Percentiles rank a stretch among this genome's conserved stretches.
These are phyloP conservation scores for Sonneratia alba DNA, from an alignment of 345 rosid species.

Conservation along the genomic window DNA sequence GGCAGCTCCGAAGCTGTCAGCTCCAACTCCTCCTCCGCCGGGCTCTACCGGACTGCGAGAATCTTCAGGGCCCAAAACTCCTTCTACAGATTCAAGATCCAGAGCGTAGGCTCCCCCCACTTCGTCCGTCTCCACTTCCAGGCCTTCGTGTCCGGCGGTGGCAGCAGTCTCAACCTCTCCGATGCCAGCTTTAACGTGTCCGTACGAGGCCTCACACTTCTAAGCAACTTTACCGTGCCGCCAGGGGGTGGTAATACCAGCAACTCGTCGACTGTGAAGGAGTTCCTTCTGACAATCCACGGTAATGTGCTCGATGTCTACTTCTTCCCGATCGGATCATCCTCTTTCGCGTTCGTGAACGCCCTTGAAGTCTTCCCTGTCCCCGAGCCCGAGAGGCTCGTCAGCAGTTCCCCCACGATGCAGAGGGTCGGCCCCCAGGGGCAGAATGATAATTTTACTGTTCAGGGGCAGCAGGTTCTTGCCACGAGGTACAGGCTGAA, in stretches of 20 bases:
- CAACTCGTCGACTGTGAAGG: conserved; percentile 19
- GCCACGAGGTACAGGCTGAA: conserved; percentile 28
- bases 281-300: conserved; percentile 30
- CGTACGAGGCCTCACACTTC: conserved; percentile 19
- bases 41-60: conserved; percentile 27
- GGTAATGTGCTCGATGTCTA: conserved; percentile 14
- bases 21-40: too few species aligned
- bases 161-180: conserved; percentile 17
- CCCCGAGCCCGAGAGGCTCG: conserved; percentile 21
- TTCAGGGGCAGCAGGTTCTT: conserved; percentile 18
- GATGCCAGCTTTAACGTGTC: conserved; percentile 28
- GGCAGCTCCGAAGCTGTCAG: too few species aligned
- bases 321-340: conserved; percentile 28
- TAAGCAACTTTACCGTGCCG: conserved; percentile 19
- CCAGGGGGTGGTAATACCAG: neutral
- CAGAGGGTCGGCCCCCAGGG: conserved; percentile 3
- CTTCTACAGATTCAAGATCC: conserved; percentile 22
- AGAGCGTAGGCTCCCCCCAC: conserved; percentile 18
- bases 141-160: conserved; percentile 20
- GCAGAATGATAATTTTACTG: neutral
- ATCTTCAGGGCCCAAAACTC: conserved; percentile 22
- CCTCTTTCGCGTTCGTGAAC: conserved; percentile 47
- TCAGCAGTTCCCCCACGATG: conserved; percentile 4
- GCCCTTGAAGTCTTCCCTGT: conserved; percentile 54
- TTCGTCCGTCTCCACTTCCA: conserved; percentile 41